phyloP scores from a whole-genome alignment of 2,329 filamentous ascomycete genomes.

The Claviceps sp. region DNA sequence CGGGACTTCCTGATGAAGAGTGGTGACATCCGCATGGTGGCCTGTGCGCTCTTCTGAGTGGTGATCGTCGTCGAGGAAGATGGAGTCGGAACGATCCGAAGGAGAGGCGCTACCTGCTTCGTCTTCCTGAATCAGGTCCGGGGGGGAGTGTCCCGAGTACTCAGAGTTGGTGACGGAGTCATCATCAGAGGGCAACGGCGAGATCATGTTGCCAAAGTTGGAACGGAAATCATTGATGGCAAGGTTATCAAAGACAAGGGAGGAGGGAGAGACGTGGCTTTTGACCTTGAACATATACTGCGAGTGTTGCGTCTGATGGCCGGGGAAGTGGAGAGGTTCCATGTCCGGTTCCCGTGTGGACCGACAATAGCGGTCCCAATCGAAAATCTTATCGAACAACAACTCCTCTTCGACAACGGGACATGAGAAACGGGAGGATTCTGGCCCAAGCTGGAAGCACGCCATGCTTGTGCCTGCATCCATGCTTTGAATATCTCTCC shows the following conservation, averaged over 20 bases:
- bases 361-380: constrained; percentile 23
- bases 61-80: constrained; percentile 14
- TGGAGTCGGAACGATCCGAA: constrained; percentile 25
- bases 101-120: constrained; percentile 26
- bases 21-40: constrained; percentile 18
- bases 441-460: constrained; percentile 22
- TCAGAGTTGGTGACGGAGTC: constrained; percentile 20
- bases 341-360: constrained; percentile 16
- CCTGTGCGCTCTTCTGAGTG: constrained; percentile 17
- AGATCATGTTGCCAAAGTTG: constrained; percentile 21
- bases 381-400: constrained; percentile 24
- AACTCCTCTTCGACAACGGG: constrained; percentile 18
- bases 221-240: constrained; percentile 18
- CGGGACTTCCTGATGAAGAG: constrained; percentile 19
- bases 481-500: constrained; percentile 21
- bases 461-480: constrained; percentile 19
- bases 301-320: constrained; percentile 12
- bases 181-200: constrained; percentile 20
- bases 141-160: constrained; percentile 24
- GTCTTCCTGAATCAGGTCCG: constrained; percentile 23
- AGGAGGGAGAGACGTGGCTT: constrained; percentile 19
- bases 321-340: constrained; percentile 16
- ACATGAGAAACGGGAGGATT: constrained; percentile 23
- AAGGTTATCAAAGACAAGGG: constrained; percentile 17
- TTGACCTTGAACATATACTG: constrained; percentile 19